phyloP scores from a whole-genome alignment of 352 stramenopile genomes.

The Phytophthora europaea region DNA sequence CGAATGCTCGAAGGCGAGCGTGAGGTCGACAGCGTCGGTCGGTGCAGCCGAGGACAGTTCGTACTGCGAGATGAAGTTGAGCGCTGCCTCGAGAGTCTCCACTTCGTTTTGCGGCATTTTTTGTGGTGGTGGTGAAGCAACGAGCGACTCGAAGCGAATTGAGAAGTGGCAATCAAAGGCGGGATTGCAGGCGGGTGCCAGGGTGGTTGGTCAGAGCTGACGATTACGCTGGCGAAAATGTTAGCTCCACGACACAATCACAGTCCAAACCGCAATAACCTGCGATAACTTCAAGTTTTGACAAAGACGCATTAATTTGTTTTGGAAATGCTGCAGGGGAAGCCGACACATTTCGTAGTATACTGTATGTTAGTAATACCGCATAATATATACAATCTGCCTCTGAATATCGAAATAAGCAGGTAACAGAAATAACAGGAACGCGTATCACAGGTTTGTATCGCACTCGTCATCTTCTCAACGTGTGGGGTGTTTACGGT shows the following conservation, averaged over 20 bases:
- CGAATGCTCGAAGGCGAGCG: constrained; percentile 24
- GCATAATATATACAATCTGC: no score
- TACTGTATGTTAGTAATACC: no score
- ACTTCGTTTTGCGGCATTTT: constrained; percentile 32
- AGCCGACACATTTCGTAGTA: no score
- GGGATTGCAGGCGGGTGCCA: not conserved
- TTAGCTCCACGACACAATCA: not conserved
- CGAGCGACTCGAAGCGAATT: constrained; percentile 17
- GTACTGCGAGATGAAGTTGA: constrained; percentile 39
- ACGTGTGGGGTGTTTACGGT: constrained; percentile 26
- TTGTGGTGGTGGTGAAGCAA: not conserved
- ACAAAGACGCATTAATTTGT: not conserved
- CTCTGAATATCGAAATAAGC: not conserved
- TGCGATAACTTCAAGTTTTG: not conserved
- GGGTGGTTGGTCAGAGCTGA: not conserved
- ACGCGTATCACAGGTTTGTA: no score
- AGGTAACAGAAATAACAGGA: not conserved
- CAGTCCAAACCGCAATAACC: not conserved
- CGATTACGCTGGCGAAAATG: constrained; percentile 13
- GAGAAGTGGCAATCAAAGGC: constrained; percentile 6
- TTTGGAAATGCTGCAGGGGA: no score
- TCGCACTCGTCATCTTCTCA: constrained; percentile 20
- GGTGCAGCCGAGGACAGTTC: constrained; percentile 11
- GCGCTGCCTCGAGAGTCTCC: constrained; percentile 33
- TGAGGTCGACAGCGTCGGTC: constrained; percentile 19